These are phyloP conservation scores for Neurospora sp. DNA, from an alignment of 495 filamentous ascomycete genomes.

Conservation along the genomic window DNA sequence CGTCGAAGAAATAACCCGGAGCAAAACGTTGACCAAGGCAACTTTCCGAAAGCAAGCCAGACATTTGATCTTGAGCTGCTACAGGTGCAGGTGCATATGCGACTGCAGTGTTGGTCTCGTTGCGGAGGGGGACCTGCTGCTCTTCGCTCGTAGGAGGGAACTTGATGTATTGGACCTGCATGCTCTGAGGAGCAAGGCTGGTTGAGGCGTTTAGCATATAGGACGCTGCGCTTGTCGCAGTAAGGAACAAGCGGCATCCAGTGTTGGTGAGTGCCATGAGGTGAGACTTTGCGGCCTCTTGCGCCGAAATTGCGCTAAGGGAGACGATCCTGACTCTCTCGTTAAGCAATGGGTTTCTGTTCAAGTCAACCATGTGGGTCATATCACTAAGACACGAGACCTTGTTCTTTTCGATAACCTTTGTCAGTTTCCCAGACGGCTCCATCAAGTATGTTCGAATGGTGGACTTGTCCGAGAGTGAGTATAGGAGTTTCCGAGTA, in stretches of 20 bases:
- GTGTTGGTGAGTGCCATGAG: conserved; percentile 85
- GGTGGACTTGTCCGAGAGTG: conserved; percentile 72
- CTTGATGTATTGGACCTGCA: conserved; percentile 92
- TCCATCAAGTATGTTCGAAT: conserved; percentile 81
- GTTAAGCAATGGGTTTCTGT: conserved; percentile 51
- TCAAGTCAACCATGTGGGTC: conserved; percentile 61
- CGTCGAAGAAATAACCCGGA: conserved; percentile 85
- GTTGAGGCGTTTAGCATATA: conserved; percentile 50
- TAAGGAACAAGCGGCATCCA: conserved; percentile 84
- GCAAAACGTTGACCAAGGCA: conserved; percentile 55
- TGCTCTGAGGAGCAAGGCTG: conserved; percentile 70
- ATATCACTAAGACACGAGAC: conserved; percentile 50
- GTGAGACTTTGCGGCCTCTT: conserved; percentile 74
- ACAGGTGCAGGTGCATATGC: conserved; percentile 4
- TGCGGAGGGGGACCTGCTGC: conserved; percentile 10
- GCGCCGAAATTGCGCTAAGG: conserved; percentile 70
- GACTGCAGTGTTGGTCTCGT: conserved; percentile 15
- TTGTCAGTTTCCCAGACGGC: conserved; percentile 35
- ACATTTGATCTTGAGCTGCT: not conserved
- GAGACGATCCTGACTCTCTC: conserved; percentile 62
- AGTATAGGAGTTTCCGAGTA: conserved; percentile 77
- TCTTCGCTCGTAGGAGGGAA: conserved; percentile 51
- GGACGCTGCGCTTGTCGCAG: conserved; percentile 70
- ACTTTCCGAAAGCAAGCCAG: not conserved
- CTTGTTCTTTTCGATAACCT: conserved; percentile 47